A percentile compares a stretch with the other conserved stretches of the same genome.
Conservation (phyloP, 768 basidiomycete species). For the Basidioascus undulatus region DNA sequence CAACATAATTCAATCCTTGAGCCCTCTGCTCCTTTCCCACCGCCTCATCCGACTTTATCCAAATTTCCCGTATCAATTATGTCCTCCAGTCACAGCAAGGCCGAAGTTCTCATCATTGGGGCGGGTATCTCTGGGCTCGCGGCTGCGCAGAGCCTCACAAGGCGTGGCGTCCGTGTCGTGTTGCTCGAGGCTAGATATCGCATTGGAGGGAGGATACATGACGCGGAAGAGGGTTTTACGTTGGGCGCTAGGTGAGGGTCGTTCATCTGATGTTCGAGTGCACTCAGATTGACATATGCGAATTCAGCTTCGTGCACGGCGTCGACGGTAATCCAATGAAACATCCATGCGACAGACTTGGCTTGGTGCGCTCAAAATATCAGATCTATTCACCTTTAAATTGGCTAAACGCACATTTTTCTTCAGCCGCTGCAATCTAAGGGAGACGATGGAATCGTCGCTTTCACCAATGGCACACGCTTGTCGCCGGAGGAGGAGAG, state of each 20-base stretch:
- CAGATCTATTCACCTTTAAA: no score
- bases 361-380: background rate
- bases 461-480: no score
- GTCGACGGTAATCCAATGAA: background rate
- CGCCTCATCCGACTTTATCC: no score
- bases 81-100: conserved; percentile 12
- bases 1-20: no score
- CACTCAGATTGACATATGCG: background rate
- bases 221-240: background rate
- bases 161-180: conserved; percentile 5
- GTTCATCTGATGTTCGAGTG: background rate
- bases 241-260: conserved; percentile 3
- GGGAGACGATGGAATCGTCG: background rate
- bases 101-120: conserved; percentile 9
- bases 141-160: conserved; percentile 6
- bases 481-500: background rate
- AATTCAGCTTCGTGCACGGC: background rate
- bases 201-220: conserved; percentile 3
- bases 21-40: no score
- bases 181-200: conserved; percentile 8
- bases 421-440: background rate
- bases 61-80: no score
- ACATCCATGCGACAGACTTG: background rate
- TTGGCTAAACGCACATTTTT: no score
- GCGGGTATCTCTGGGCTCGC: conserved; percentile 8